Evolutionary conservation across 2,329 filamentous ascomycete genomes (phyloP), one percentile per base, ranked within the genome.

Genomic region (Botryotinia calthae): DNA sequence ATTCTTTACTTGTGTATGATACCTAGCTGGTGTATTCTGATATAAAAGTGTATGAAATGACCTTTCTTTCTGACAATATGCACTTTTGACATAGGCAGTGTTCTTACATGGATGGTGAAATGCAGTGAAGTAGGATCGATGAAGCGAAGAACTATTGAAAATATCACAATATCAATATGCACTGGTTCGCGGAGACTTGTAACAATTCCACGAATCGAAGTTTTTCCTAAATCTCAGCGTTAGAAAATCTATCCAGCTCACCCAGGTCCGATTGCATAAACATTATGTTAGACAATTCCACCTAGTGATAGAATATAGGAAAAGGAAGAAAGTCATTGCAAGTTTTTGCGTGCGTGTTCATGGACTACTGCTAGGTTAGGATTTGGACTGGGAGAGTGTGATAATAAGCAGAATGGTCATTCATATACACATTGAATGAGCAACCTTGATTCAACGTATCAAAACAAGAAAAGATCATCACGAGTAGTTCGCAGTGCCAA

Each of bases 121-220:
- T 6, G 25, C 5, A 54, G 12, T n/a, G 48, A n/a, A 7, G 25
- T n/a, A 7, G 25, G 5, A n/a, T 9, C 3, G 25, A 54, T 16
- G 2, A 1, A 2, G 25, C 2, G 2, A 54, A n/a, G 5, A 16
- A 6, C 25, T n/a, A 54, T 51, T 14, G 48, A 1, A 6, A 51
- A n/a, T 51, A 5, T 14, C 12, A 1, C 2, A 51, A n/a, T 51
- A 5, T 14, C 12, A 51, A 12, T 51, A 51, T 14, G 12, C 4
- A n/a, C 1, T 3, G 48, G 1, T 4, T 14, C 1, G 4, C 4
- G 48, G 12, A n/a, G 0, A n/a, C 10, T 51, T 51, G 14, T 12
- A 14, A 51, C 5, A 6, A 2, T 25, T 51, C 1, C 4, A 51
- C 25, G 2, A 14, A 14, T n/a, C 48, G 2, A 14, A 5, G 4